A percentile compares a stretch with the other conserved stretches of the same genome.
phyloP scores from a whole-genome alignment of 2,329 filamentous ascomycete species.

The Tricladium varicosporioides region DNA sequence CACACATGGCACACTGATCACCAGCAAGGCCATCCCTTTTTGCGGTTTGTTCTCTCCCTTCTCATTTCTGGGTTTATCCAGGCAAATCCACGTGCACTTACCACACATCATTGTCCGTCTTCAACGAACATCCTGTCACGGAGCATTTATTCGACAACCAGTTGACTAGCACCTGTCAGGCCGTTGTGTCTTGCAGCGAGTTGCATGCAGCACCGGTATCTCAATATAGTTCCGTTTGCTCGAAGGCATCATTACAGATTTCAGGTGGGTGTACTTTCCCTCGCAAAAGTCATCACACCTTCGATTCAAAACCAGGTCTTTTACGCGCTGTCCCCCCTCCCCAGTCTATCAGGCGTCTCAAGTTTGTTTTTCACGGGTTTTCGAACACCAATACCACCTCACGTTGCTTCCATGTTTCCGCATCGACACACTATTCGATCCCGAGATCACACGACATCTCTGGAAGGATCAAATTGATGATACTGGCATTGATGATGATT shows the following conservation, averaged over 20 bases:
- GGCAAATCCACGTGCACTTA: neutral
- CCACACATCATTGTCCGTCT: neutral
- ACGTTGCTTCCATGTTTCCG: neutral
- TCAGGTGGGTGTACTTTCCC: too few species aligned
- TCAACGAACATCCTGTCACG: slow-evolving; percentile 1
- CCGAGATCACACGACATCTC: neutral
- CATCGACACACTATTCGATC: neutral
- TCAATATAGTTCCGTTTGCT: neutral
- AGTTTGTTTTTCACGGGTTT: neutral
- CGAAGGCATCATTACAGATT: neutral
- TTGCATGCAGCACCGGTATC: neutral
- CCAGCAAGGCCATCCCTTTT: slow-evolving; percentile 4
- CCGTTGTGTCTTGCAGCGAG: slow-evolving; percentile 1
- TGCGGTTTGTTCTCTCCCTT: neutral
- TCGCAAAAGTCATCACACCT: neutral
- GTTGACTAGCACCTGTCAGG: slow-evolving; percentile 2
- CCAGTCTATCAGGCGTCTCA: neutral
- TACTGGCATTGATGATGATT: neutral
- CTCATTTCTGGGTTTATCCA: neutral
- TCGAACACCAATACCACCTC: neutral
- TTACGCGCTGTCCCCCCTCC: neutral
- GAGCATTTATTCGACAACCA: neutral
- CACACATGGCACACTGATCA: slow-evolving; percentile 5
- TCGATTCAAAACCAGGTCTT: neutral
- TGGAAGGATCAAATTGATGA: neutral